These are phyloP conservation scores for Coemansia biformis DNA, from an alignment of 192 early-diverging fungal species.

Conservation along the genomic window DNA sequence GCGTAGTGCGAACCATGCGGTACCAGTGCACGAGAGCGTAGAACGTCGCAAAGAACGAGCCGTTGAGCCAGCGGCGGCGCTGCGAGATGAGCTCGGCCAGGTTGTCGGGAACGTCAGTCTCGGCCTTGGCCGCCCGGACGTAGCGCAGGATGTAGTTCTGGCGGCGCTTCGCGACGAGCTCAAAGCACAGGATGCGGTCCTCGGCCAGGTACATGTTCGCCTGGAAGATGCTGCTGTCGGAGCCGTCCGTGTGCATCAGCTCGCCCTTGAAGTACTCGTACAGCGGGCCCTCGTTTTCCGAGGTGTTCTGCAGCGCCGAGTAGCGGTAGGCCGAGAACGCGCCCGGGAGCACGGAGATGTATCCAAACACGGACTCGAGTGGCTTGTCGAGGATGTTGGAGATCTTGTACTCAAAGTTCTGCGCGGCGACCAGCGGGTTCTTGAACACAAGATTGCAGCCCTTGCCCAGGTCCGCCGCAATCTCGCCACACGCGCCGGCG, in stretches of 20 bases:
- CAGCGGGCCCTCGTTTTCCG: conserved; percentile 59
- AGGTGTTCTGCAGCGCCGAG: conserved; percentile 69
- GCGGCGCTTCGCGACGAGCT: conserved; percentile 79
- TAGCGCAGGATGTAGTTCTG: conserved; percentile 79
- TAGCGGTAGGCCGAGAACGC: conserved; percentile 96
- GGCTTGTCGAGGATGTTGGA: conserved; percentile 97
- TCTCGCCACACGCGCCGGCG: conserved; percentile 94
- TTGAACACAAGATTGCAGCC: conserved; percentile 59
- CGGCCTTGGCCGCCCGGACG: conserved; percentile 80
- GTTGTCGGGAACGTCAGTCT: conserved; percentile 90
- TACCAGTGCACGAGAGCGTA: conserved; percentile 77
- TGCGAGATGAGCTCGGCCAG: conserved; percentile 93
- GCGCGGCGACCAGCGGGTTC: conserved; percentile 87
- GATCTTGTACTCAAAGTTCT: conserved; percentile 99
- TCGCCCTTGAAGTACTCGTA: conserved; percentile 91
- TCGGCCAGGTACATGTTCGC: conserved; percentile 93
- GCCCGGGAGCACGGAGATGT: conserved; percentile 92
- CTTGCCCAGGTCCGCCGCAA: conserved; percentile 77
- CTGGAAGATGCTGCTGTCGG: conserved; percentile 68
- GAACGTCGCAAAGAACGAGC: conserved; percentile 88
- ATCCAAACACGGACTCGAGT: conserved; percentile 89
- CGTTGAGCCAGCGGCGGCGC: conserved; percentile 95
- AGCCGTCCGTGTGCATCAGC: conserved; percentile 65
- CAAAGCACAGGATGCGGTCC: conserved; percentile 95
- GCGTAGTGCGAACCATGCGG: conserved; percentile 72